Evolutionary conservation across 768 basidiomycete species (phyloP), one percentile per base, ranked within the genome.

Genomic region (Coprinopsis sp.): DNA sequence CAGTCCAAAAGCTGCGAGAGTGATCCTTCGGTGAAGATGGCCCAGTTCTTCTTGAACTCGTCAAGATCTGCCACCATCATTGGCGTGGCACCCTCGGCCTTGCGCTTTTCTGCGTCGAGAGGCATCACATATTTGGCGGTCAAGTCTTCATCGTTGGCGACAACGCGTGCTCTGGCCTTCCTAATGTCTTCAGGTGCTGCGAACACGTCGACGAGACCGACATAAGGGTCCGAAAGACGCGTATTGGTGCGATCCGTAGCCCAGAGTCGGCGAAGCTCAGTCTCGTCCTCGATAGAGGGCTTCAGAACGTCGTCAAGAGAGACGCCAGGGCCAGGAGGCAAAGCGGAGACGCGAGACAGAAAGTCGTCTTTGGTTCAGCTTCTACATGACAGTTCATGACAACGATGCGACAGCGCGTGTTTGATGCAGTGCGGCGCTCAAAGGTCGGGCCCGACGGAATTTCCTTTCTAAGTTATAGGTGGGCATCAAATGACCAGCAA

Each of bases 11-110:
- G 64, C 54, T 82, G 79, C 6, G 76, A 78, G 10, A 84, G 64
- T 3, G 79, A 78, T 2, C 76, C 77, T 54, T 84, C 81, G 11
- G 74, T 76, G 60, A 84, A 84, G 31, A 82, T 66, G 10, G 71
- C 46, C 81, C 81, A 84, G 54, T 80, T 81, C 64, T 72, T 74
- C 64, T 74, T 74, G 68, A 82, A 84, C 40, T 78, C 75, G 16
- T 80, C 80, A 11, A 81, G 56, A 51, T 63, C 64, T 1, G 64
- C 52, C 8, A 76, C 76, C 64, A 77, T 79, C 37, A 69, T 64
- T 2, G 74, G 72, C 2, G n/a, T n/a, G n/a, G 65, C 57, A 24
- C 79, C 78, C 34, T 80, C 76, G 47, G 69, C 60, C 58, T 74
- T 73, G 37, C 81, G 66, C 16, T 65, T 60, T 2, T 53, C 54